Evolutionary conservation across 257 asterid genomes (phyloP), one percentile per base, ranked within the genome.

Genomic region (Nicotiana tomentosiformis): DNA sequence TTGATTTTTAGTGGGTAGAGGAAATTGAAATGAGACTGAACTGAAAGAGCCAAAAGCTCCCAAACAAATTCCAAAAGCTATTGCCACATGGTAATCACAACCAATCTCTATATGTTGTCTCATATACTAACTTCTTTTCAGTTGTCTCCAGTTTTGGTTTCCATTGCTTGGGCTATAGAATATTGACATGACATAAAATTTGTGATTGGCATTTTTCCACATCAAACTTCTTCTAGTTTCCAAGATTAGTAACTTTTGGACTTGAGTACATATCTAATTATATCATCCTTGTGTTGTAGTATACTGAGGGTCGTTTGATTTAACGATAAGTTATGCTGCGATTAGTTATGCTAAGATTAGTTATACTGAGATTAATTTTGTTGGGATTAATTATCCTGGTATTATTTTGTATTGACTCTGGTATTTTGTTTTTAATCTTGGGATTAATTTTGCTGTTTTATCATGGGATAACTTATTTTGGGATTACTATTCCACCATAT

Each of bases 31-130:
- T 51, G 82, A 62, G 37, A 56, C n/a, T 26, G 3, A 51, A 60
- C 57, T 70, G 80, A 64, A 84, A 84, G 83, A 79, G 86, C 91
- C 90, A 88, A 90, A 80, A 43, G 20, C 72, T 82, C 84, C 79
- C 76, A 82, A 84, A 88, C 90, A 85, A 85, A 46, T 80, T 55
- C 64, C 56, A 57, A 64, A 77, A 70, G 81, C 30, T 66, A 85
- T 35, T 39, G 80, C 30, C 56, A 26, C 83, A 65, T 84, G 89
- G 86, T 88, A 77, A 85, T 80, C 37, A 56, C 82, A 82, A 61
- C 77, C 62, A 82, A 83, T 67, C 64, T 57, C 16, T 39, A 46
- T 84, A 17, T 67, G 23, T 37, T 83, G 79, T 87, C 83, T 61
- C 68, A 84, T 80, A 74, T 69, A 62, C 67, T 66, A 70, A 33